These are phyloP conservation scores for Batkoa obscura DNA, from an alignment of 371 early-diverging fungal species.

Conservation along the genomic window DNA sequence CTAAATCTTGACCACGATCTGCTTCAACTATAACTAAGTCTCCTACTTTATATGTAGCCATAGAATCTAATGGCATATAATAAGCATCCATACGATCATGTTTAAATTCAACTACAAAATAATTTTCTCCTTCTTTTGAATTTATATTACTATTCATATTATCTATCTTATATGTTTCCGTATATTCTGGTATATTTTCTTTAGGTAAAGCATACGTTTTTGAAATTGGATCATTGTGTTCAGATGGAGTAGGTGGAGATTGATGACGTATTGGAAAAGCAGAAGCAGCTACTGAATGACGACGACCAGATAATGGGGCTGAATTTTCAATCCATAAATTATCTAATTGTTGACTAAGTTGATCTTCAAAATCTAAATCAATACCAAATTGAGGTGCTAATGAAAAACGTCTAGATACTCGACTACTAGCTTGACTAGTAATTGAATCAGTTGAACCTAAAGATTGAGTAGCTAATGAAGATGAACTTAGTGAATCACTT, in stretches of 20 bases:
- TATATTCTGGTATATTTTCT: background rate
- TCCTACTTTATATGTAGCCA: conserved; percentile 24
- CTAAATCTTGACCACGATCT: conserved; percentile 84
- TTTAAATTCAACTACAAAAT: conserved; percentile 62
- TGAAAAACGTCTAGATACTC: background rate
- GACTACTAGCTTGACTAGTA: background rate
- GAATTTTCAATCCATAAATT: background rate
- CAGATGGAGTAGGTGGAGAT: background rate
- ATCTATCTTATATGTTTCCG: background rate
- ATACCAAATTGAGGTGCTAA: background rate
- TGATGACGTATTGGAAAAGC: conserved; percentile 2
- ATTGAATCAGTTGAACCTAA: background rate
- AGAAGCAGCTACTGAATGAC: conserved; percentile 6
- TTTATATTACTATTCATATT: no score
- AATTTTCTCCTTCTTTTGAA: background rate
- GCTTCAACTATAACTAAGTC: conserved; percentile 85
- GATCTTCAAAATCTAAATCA: background rate
- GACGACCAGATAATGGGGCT: background rate
- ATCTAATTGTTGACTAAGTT: background rate
- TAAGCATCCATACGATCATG: conserved; percentile 57
- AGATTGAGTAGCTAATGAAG: background rate
- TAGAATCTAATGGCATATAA: conserved; percentile 27
- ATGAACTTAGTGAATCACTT: background rate
- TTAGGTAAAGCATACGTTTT: background rate
- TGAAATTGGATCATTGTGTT: background rate